Percentiles rank a stretch among this genome's conserved stretches.
These are phyloP conservation scores for Phytopythium boreale DNA, from an alignment of 352 stramenopile species.

Conservation along the genomic window DNA sequence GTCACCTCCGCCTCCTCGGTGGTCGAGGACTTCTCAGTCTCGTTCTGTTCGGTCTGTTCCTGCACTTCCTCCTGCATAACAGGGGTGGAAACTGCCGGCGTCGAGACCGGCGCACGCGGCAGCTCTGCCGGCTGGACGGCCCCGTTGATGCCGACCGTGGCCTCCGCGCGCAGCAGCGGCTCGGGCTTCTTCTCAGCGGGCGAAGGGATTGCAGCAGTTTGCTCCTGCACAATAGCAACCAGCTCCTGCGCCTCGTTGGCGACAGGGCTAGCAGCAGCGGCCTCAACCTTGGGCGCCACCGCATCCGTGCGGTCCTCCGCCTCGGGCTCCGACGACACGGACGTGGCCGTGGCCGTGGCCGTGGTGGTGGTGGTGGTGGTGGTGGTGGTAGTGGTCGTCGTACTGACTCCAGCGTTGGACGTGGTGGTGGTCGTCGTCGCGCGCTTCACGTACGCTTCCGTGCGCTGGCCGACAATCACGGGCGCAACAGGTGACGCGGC, in stretches of 20 bases:
- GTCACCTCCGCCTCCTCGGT: constrained; percentile 8
- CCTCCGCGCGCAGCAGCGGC: constrained; percentile 3
- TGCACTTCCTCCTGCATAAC: constrained; percentile 17
- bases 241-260: constrained; percentile 22
- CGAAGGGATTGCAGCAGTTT: background rate
- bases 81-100: background rate
- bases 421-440: constrained; percentile 9
- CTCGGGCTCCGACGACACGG: constrained; percentile 33
- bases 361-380: constrained; percentile 9
- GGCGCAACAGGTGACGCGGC: constrained; percentile 16
- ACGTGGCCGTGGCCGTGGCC: constrained; percentile 14
- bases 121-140: constrained; percentile 6
- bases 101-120: constrained; percentile 1
- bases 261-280: background rate
- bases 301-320: constrained; percentile 22
- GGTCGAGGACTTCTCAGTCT: constrained; percentile 12
- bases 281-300: constrained; percentile 8
- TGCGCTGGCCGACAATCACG: constrained; percentile 10
- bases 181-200: constrained; percentile 2
- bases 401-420: constrained; percentile 4
- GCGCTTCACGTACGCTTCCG: constrained; percentile 13
- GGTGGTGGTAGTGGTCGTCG: constrained; percentile 2
- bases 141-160: constrained; percentile 9
- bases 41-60: constrained; percentile 19
- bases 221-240: constrained; percentile 13